Percentiles rank a stretch among this genome's conserved stretches.
phyloP scores from a whole-genome alignment of 208 protist genomes.

The Acanthamoeba royreba region DNA sequence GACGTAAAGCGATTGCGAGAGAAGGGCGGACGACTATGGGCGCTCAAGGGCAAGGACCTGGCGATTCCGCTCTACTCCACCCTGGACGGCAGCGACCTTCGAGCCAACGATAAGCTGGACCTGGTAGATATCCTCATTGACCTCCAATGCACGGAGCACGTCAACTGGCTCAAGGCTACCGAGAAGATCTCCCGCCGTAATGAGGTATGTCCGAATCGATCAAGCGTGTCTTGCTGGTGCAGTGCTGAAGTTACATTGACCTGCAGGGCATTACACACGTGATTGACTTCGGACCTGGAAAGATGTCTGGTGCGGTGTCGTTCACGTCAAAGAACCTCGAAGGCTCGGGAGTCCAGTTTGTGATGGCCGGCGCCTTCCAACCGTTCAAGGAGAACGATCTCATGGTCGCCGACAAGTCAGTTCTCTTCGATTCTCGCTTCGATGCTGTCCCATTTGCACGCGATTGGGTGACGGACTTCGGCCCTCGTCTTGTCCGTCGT shows the following conservation, averaged over 20 bases:
- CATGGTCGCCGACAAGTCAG: conserved; percentile 58
- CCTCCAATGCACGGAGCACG: conserved; percentile 7
- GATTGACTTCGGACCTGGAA: conserved; percentile 78
- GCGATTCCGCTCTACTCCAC: conserved; percentile 70
- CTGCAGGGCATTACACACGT: conserved; percentile 68
- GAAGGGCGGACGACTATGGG: conserved; percentile 21
- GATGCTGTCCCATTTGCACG: conserved; percentile 41
- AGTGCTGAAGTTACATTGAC: too few species aligned
- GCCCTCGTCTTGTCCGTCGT: conserved; percentile 57
- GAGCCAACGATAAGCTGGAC: not conserved
- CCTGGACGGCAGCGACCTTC: conserved; percentile 59
- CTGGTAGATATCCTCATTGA: not conserved
- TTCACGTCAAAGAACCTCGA: conserved; percentile 63
- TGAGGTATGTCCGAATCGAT: too few species aligned
- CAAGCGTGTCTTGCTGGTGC: too few species aligned
- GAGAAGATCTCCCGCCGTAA: conserved; percentile 24
- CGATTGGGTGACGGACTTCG: conserved; percentile 61
- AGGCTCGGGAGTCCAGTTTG: conserved; percentile 67
- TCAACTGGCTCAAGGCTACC: conserved; percentile 47
- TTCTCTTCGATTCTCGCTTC: conserved; percentile 44
- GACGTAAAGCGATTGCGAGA: conserved; percentile 52
- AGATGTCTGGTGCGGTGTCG: conserved; percentile 55
- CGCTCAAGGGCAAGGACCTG: conserved; percentile 48
- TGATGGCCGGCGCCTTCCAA: conserved; percentile 46
- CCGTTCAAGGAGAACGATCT: conserved; percentile 32